Percentiles rank a stretch among this genome's conserved stretches.
phyloP scores from a whole-genome alignment of 2,329 filamentous ascomycete species.

The Endoconidiophora laricicola region DNA sequence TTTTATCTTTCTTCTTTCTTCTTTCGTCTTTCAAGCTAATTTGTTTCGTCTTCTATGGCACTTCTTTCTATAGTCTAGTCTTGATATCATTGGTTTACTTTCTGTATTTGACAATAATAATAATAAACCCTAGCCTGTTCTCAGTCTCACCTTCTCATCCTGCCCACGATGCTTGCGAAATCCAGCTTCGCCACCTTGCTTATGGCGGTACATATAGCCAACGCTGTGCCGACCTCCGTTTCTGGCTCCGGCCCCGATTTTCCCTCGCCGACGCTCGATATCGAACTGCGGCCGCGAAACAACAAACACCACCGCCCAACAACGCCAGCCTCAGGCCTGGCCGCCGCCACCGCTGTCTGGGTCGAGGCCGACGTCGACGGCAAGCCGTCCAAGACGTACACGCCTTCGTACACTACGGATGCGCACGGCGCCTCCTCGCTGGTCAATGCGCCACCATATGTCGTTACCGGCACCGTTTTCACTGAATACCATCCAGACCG shows the following conservation, averaged over 20 bases:
- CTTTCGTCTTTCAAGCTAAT: too few relatives aligned
- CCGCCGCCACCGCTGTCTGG: conserved; percentile 30
- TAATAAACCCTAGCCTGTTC: background rate
- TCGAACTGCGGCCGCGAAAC: background rate
- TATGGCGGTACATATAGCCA: conserved; percentile 5
- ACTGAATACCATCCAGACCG: conserved; percentile 22
- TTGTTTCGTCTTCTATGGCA: background rate
- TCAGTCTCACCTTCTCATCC: background rate
- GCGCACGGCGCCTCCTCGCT: conserved; percentile 25
- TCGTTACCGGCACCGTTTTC: conserved; percentile 29
- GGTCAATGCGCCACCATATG: conserved; percentile 26
- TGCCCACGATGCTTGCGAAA: background rate
- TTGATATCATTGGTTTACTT: background rate
- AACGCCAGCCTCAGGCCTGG: conserved; percentile 12
- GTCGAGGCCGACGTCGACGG: conserved; percentile 33
- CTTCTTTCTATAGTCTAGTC: background rate
- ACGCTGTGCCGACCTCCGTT: background rate
- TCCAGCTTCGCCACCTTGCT: conserved; percentile 5
- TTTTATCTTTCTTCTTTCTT: background rate
- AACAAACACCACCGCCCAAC: background rate
- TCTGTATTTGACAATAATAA: too few relatives aligned
- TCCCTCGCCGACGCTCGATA: background rate
- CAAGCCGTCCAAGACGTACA: conserved; percentile 29
- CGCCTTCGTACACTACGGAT: conserved; percentile 30
- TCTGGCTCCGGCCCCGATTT: background rate